Evolutionary conservation across 441 rosid species (phyloP).

Genomic region (Erodium trifolium): DNA sequence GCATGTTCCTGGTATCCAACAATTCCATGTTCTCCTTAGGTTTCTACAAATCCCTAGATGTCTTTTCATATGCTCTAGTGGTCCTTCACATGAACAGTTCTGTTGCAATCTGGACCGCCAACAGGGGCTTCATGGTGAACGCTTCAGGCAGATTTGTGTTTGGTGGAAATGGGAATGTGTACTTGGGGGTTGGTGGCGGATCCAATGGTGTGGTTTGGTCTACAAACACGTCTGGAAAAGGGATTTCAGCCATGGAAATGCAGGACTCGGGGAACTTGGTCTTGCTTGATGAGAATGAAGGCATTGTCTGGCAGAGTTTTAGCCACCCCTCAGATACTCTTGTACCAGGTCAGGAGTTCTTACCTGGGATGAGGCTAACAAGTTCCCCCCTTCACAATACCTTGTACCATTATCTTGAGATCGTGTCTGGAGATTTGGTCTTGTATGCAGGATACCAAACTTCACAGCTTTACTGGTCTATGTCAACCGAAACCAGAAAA

Average conservation of each 20-base stretch:
- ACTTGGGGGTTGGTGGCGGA: slow-evolving; percentile 19
- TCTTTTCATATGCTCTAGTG: slow-evolving; percentile 19
- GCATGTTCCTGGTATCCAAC: slow-evolving; percentile 30
- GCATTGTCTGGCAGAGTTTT: slow-evolving; percentile 35
- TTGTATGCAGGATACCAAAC: slow-evolving; percentile 22
- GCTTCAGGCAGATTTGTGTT: slow-evolving; percentile 28
- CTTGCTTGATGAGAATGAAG: slow-evolving; percentile 22
- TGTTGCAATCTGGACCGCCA: slow-evolving; percentile 32
- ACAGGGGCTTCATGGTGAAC: slow-evolving; percentile 16
- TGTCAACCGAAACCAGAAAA: not conserved
- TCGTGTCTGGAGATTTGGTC: slow-evolving; percentile 27
- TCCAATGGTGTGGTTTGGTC: slow-evolving; percentile 23
- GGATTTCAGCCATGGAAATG: slow-evolving; percentile 23
- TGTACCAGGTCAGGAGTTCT: slow-evolving; percentile 29
- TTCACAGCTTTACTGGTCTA: slow-evolving; percentile 25
- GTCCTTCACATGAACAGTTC: slow-evolving; percentile 20
- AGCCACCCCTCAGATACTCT: slow-evolving; percentile 35
- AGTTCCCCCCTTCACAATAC: slow-evolving; percentile 19
- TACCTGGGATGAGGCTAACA: slow-evolving; percentile 27
- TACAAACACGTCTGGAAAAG: slow-evolving; percentile 26
- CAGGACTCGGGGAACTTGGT: slow-evolving; percentile 37
- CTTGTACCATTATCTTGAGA: slow-evolving; percentile 21
- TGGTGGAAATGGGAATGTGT: slow-evolving; percentile 24
- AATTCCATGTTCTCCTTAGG: slow-evolving; percentile 25
- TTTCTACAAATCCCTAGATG: slow-evolving; percentile 27